phyloP scores from a whole-genome alignment of 345 rosid species.

The Leavenworthia alabamica region DNA sequence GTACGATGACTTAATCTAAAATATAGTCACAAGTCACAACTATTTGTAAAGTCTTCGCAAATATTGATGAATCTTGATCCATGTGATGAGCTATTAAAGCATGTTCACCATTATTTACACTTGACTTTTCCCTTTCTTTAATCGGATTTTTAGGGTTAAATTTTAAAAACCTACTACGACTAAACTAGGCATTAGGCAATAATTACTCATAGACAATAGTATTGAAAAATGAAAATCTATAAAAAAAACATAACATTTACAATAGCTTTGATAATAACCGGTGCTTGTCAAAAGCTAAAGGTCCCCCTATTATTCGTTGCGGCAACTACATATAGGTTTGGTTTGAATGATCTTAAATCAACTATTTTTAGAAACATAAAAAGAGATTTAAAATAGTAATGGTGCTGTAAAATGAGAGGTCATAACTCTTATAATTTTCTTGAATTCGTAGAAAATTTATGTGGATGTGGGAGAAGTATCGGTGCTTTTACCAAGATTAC shows the following conservation, averaged over 20 bases:
- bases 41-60: slow-evolving; percentile 8
- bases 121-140: neutral
- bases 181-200: no score
- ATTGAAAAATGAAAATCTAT: neutral
- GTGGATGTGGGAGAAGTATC: neutral
- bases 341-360: neutral
- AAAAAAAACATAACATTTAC: neutral
- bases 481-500: slow-evolving; percentile 11
- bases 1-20: neutral
- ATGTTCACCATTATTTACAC: slow-evolving; percentile 10
- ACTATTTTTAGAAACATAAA: neutral
- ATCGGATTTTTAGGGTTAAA: neutral
- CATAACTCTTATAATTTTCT: neutral
- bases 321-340: neutral
- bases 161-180: no score
- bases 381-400: neutral
- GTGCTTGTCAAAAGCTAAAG: slow-evolving; percentile 8
- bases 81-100: slow-evolving; percentile 5
- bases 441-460: neutral
- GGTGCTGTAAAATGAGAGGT: neutral
- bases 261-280: neutral
- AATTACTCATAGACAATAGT: neutral
- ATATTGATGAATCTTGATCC: slow-evolving; percentile 3
- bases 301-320: neutral
- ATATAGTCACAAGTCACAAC: neutral